Base-by-base conservation (phyloP, 2,329 filamentous ascomycete species). In the Beauveria caledonica region DNA sequence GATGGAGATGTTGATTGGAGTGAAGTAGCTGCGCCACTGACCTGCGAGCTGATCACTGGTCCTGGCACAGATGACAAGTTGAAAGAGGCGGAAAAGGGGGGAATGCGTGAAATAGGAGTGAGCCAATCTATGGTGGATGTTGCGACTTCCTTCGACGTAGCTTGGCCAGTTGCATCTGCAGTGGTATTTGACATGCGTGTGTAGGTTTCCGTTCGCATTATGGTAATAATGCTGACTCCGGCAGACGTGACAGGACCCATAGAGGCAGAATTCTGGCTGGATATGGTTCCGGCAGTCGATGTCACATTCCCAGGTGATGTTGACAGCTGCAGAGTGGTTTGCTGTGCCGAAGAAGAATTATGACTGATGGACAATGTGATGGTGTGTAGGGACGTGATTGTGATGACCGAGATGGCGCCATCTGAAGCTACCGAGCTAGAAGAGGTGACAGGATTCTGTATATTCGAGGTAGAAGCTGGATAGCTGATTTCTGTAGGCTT, bases 331-430 rank as follows among this genome's bases (percentile, higher is more conserved):
- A 25, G 13, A 45, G 25, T 27, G 3, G 33, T 27, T 42, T 9
- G 21, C 17, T 42, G 10, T 17, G 36, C 15, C 3, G 39, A 23
- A 23, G 49, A 50, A 1, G n/a, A 21, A 36, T 42, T 52, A 13
- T n/a, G 57, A 15, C 39, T 15, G 8, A 36, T 46, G 4, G 48
- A 50, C 36, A 59, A 23, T 1, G 57, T 59, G 11, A 59, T 27
- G 13, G 57, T 59, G 19, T 59, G 57, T 9, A 59, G 27, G 2
- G 57, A 59, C 6, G 57, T 59, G 27, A 59, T 17, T 25, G 57
- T 59, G 27, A 59, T 27, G 39, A 59, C 49, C n/a, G 57, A 45
- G 17, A 59, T 5, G 10, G 25, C 13, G 13, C n/a, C 11, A 53
- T 59, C 46, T 21, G 57, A 52, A 13, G 7, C 27, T 15, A 3